phyloP scores from a whole-genome alignment of 495 filamentous ascomycete species.

The Aspergillus sparsus region DNA sequence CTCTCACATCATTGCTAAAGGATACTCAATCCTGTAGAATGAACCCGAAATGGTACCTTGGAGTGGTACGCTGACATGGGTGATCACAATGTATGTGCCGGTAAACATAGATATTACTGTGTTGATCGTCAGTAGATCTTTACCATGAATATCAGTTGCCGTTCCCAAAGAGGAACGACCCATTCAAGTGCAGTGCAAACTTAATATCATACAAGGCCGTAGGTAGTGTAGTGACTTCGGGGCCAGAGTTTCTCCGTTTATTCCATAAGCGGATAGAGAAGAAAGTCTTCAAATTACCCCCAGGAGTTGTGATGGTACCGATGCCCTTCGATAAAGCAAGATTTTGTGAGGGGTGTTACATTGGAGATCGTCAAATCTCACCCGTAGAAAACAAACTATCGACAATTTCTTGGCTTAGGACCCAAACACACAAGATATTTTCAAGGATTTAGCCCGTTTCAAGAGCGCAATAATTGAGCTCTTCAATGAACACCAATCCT shows the following conservation, averaged over 20 bases:
- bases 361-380: not conserved
- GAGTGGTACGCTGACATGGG: not conserved
- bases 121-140: not conserved
- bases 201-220: no score
- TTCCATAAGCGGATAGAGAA: not conserved
- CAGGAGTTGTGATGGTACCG: not conserved
- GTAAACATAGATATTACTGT: not conserved
- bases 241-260: no score
- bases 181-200: not conserved
- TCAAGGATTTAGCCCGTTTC: no score
- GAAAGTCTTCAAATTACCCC: not conserved
- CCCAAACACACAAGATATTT: no score
- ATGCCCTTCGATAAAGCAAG: not conserved
- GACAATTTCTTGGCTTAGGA: no score
- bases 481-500: no score
- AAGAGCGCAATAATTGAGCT: no score
- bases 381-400: no score
- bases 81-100: not conserved
- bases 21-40: not conserved
- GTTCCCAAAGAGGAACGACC: not conserved
- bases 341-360: not conserved
- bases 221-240: no score
- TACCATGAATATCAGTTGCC: not conserved
- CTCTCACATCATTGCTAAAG: not conserved
- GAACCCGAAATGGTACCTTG: not conserved